Conservation (phyloP, 2,329 filamentous ascomycete species). For the Cercospora janseana region DNA sequence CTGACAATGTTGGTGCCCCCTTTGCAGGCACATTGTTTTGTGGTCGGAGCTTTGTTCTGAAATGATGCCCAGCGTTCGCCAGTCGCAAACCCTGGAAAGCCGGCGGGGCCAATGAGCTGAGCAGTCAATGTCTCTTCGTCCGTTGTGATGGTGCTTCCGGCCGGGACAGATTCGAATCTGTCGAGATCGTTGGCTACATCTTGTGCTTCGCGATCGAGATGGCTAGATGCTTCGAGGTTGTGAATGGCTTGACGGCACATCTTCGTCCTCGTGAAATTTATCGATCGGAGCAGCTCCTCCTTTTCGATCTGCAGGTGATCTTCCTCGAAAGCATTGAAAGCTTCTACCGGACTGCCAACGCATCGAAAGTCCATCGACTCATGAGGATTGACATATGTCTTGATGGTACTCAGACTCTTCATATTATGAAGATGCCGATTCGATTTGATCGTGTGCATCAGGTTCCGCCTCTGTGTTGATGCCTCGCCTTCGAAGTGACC, state of each 20-base stretch:
- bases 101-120: slow-evolving; percentile 15
- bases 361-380: slow-evolving; percentile 10
- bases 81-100: slow-evolving; percentile 9
- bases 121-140: slow-evolving; percentile 7
- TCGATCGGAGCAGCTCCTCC: slow-evolving; percentile 9
- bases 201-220: slow-evolving; percentile 12
- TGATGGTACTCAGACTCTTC: slow-evolving; percentile 7
- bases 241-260: slow-evolving; percentile 4
- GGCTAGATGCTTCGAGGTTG: background rate
- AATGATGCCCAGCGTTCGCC: slow-evolving; percentile 15
- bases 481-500: background rate
- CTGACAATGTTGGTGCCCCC: background rate
- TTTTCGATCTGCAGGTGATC: slow-evolving; percentile 7
- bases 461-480: background rate
- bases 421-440: slow-evolving; percentile 12
- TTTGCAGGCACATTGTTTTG: slow-evolving; percentile 9
- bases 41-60: background rate
- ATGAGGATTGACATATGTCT: slow-evolving; percentile 3
- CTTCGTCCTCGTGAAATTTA: slow-evolving; percentile 12
- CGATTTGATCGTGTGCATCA: slow-evolving; percentile 11
- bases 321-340: slow-evolving; percentile 4
- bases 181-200: slow-evolving; percentile 8
- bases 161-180: slow-evolving; percentile 5
- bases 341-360: background rate
- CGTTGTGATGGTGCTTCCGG: slow-evolving; percentile 10